Percentiles rank a stretch among this genome's conserved stretches.
These are phyloP conservation scores for Yarrowia sp. DNA, from an alignment of 805 yeast genomes.

Conservation along the genomic window DNA sequence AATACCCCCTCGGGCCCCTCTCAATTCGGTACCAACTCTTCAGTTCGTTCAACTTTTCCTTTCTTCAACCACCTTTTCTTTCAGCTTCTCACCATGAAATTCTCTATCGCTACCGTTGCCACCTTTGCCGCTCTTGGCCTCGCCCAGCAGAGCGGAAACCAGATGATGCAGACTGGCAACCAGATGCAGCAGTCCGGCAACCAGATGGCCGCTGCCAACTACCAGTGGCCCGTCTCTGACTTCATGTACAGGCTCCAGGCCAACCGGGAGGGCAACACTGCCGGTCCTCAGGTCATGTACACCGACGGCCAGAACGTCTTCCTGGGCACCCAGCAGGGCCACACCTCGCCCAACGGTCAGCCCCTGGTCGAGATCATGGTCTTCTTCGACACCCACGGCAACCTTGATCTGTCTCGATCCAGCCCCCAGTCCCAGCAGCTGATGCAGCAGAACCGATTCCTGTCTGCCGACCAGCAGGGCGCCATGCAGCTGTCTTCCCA, in stretches of 20 bases:
- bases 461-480: not conserved
- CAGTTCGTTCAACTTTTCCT: not conserved
- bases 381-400: constrained; percentile 17
- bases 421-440: not conserved
- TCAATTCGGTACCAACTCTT: not conserved
- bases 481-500: constrained; percentile 3
- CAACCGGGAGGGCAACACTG: not conserved
- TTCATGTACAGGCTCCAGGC: constrained; percentile 13
- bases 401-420: constrained; percentile 4
- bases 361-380: constrained; percentile 1
- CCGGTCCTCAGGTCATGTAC: not conserved
- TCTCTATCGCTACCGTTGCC: constrained; percentile 1
- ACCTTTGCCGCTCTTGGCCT: constrained; percentile 13
- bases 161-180: not conserved
- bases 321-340: constrained; percentile 10
- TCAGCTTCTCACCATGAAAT: constrained; percentile 14
- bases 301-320: constrained; percentile 3
- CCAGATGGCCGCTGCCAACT: not conserved
- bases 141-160: constrained; percentile 1
- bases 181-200: constrained; percentile 1
- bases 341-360: not conserved
- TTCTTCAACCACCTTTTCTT: not conserved
- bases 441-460: not conserved
- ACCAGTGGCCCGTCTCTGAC: constrained; percentile 12
- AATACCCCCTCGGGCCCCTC: not conserved